Evolutionary conservation across 352 stramenopile species (phyloP).

Genomic region (Pythium aquatile): DNA sequence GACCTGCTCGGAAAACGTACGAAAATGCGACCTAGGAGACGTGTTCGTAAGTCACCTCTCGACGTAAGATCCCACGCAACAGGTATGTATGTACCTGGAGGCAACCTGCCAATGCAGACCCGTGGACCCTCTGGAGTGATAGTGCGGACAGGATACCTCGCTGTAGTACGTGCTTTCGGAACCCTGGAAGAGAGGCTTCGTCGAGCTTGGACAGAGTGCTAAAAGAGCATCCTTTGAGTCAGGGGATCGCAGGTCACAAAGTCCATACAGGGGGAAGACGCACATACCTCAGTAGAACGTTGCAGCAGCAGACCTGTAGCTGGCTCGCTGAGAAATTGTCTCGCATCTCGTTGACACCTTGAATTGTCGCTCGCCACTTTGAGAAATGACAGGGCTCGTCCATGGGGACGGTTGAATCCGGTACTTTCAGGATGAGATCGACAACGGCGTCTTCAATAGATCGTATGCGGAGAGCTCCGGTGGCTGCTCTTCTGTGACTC

Average conservation of each 20-base stretch:
- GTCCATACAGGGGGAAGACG: too few relatives aligned
- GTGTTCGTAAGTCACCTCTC: not conserved
- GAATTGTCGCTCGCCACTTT: conserved; percentile 31
- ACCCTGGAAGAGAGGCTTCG: not conserved
- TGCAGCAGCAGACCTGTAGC: conserved; percentile 63
- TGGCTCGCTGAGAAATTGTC: conserved; percentile 23
- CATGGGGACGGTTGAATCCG: not conserved
- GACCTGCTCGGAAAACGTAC: conserved; percentile 42
- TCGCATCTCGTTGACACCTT: not conserved
- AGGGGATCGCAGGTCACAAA: too few relatives aligned
- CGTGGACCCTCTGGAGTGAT: not conserved
- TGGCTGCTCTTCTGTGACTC: not conserved
- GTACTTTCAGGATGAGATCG: not conserved
- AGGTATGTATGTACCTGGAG: conserved; percentile 16
- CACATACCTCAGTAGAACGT: conserved; percentile 56
- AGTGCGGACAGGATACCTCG: not conserved
- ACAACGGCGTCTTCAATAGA: conserved; percentile 1
- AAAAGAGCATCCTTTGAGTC: too few relatives aligned
- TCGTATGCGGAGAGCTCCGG: not conserved
- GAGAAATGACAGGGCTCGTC: conserved; percentile 27
- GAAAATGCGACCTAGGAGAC: conserved; percentile 40
- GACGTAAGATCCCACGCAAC: not conserved
- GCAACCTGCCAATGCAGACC: conserved; percentile 13
- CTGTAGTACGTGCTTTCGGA: conserved; percentile 10
- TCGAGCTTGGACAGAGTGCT: conserved; percentile 15